These are phyloP conservation scores for Alternaria consortialis DNA, from an alignment of 2,329 filamentous ascomycete genomes.

Conservation along the genomic window DNA sequence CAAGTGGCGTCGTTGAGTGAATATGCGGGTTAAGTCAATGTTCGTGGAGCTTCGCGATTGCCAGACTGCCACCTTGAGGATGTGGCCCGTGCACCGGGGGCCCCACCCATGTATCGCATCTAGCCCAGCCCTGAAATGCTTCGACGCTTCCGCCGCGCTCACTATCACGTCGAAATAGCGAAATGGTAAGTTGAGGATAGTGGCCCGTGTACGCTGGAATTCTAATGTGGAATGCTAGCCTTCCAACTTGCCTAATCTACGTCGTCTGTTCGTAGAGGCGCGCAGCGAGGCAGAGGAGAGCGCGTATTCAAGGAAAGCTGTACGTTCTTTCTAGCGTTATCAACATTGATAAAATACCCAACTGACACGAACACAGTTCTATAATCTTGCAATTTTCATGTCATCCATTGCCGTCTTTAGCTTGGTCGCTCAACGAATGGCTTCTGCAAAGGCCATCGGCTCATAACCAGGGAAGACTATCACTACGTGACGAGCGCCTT, in stretches of 20 bases:
- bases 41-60: constrained; percentile 36
- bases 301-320: constrained; percentile 90
- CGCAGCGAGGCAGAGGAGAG: constrained; percentile 93
- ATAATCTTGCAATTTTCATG: constrained; percentile 96
- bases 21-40: constrained; percentile 22
- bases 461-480: not conserved
- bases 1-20: constrained; percentile 16
- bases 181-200: constrained; percentile 26
- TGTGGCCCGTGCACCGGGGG: constrained; percentile 32
- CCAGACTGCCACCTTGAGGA: constrained; percentile 42
- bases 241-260: constrained; percentile 90
- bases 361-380: constrained; percentile 71
- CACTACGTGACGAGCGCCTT: not conserved
- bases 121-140: constrained; percentile 16
- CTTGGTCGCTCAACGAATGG: constrained; percentile 87
- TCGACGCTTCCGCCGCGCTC: constrained; percentile 13
- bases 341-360: not conserved
- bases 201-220: not conserved
- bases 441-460: constrained; percentile 36
- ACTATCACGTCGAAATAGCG: constrained; percentile 11
- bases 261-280: constrained; percentile 93
- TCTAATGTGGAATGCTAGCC: constrained; percentile 51
- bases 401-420: constrained; percentile 95
- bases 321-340: constrained; percentile 57
- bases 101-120: constrained; percentile 8